Percentiles rank a stretch among this genome's conserved stretches.
These are phyloP conservation scores for Phaeotremella skinneri DNA, from an alignment of 768 basidiomycete genomes.

Conservation along the genomic window DNA sequence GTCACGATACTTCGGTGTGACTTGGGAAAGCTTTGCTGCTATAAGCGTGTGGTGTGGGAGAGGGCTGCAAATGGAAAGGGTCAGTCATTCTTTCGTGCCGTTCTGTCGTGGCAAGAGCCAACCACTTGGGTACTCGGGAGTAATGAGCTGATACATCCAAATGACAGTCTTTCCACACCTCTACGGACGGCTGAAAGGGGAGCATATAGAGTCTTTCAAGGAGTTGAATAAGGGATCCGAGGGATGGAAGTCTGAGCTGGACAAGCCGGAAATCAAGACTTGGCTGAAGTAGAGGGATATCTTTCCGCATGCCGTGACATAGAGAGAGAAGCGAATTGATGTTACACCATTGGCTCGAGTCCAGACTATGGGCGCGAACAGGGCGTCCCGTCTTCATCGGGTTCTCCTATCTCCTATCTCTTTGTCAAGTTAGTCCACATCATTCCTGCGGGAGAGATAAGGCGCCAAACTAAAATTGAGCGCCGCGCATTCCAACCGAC, in stretches of 20 bases:
- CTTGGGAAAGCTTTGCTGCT: constrained; percentile 35
- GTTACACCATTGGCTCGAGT: background rate
- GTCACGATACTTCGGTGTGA: constrained; percentile 48
- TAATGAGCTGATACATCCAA: background rate
- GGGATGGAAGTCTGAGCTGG: constrained; percentile 38
- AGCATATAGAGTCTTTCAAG: constrained; percentile 48
- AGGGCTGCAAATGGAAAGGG: constrained; percentile 8
- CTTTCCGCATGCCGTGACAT: no score
- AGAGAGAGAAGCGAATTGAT: no score
- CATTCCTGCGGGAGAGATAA: no score
- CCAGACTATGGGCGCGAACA: no score
- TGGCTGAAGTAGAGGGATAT: constrained; percentile 33
- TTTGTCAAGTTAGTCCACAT: no score
- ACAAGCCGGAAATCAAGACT: constrained; percentile 26
- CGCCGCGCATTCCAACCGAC: no score
- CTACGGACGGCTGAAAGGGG: constrained; percentile 49
- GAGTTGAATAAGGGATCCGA: constrained; percentile 33
- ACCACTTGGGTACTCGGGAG: no score
- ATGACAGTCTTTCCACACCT: constrained; percentile 46
- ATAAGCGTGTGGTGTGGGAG: constrained; percentile 50
- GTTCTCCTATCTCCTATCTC: no score
- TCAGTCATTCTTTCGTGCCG: background rate
- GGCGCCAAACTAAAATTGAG: no score
- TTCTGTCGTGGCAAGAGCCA: no score
- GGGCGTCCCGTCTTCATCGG: no score